Evolutionary conservation across 345 rosid genomes (phyloP).

Genomic region (Capsella bursapastoris): DNA sequence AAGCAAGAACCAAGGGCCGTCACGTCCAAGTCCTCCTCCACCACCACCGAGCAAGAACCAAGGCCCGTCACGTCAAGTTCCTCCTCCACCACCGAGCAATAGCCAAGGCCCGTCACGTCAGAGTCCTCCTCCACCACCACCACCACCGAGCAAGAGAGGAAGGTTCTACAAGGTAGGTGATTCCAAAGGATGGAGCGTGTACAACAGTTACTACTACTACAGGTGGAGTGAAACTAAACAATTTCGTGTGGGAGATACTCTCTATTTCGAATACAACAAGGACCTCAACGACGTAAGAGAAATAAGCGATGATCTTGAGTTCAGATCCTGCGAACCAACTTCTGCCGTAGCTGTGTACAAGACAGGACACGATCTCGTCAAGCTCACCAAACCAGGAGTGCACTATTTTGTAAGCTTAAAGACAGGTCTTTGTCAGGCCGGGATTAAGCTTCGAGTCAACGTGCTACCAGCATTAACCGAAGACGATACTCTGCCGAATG

Average conservation of each 20-base stretch:
- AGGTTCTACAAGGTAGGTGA: neutral
- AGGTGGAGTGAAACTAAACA: neutral
- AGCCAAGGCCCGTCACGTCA: neutral
- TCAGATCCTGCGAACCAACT: neutral
- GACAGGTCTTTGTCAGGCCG: constrained; percentile 1
- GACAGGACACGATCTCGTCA: neutral
- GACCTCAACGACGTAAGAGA: neutral
- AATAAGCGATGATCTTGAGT: neutral
- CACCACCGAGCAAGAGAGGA: neutral
- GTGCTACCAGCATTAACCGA: neutral
- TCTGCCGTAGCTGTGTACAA: neutral
- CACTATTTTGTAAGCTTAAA: neutral
- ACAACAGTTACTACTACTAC: neutral
- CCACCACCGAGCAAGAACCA: neutral
- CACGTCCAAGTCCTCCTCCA: neutral
- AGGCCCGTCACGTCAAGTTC: no score
- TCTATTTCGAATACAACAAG: neutral
- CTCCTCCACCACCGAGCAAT: no score
- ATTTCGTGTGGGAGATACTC: neutral
- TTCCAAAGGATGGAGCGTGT: neutral
- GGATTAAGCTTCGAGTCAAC: neutral
- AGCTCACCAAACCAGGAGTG: neutral
- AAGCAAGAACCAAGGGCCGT: neutral
- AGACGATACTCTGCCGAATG: neutral
- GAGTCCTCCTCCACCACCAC: neutral